Conservation (phyloP, 768 basidiomycete species). For the Thelephora aurantiotincta region DNA sequence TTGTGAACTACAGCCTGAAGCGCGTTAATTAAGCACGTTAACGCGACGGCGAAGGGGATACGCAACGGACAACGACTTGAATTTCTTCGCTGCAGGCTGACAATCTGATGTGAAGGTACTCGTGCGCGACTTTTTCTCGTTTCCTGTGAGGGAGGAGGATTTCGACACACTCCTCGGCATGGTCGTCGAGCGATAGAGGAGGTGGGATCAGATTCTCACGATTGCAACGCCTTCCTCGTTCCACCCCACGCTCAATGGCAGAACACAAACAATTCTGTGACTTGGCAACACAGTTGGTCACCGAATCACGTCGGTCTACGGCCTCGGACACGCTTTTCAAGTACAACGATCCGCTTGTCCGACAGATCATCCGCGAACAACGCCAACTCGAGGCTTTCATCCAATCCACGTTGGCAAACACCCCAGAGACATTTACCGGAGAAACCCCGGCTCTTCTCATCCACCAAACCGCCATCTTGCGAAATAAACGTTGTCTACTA, state of each 20-base stretch:
- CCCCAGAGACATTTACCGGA: conserved; percentile 25
- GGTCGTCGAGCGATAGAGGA: no score
- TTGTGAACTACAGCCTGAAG: neutral
- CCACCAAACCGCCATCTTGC: conserved; percentile 76
- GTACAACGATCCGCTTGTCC: conserved; percentile 83
- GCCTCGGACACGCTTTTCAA: conserved; percentile 75
- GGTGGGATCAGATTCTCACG: no score
- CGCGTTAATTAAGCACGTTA: no score
- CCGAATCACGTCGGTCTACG: conserved; percentile 76
- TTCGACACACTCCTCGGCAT: no score
- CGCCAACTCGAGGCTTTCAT: conserved; percentile 63
- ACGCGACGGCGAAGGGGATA: neutral
- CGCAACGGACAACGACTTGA: neutral
- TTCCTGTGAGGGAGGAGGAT: no score
- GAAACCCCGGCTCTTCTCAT: conserved; percentile 55
- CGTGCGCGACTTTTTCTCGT: neutral
- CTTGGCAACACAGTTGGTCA: conserved; percentile 76
- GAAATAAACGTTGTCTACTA: conserved; percentile 92
- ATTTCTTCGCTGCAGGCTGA: neutral
- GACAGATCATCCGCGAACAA: conserved; percentile 79
- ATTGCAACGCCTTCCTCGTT: neutral
- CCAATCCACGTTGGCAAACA: conserved; percentile 18
- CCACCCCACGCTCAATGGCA: neutral
- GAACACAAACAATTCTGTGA: conserved; percentile 49
- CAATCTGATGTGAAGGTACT: neutral